These are phyloP conservation scores for Cryptosporidium sp. DNA, from an alignment of 169 alveolate species.

Conservation along the genomic window DNA sequence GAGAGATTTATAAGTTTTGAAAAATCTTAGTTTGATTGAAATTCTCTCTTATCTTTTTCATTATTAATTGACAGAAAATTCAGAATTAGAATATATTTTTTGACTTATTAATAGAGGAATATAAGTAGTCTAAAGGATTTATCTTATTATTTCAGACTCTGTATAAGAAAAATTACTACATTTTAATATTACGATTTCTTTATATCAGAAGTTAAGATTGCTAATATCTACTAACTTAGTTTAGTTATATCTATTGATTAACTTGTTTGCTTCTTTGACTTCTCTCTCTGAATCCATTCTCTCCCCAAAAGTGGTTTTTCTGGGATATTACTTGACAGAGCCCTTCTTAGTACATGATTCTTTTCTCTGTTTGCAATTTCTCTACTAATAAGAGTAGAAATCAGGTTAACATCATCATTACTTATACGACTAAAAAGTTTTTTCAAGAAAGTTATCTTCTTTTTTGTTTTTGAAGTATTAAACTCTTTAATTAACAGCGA, in stretches of 20 bases:
- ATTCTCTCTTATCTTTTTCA: not conserved
- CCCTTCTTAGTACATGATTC: not conserved
- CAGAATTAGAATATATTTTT: constrained; percentile 66
- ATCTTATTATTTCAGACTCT: not conserved
- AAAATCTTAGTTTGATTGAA: not conserved
- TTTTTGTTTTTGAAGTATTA: not conserved
- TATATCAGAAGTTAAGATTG: constrained; percentile 72
- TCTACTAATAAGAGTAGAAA: not conserved
- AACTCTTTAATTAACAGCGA: not conserved
- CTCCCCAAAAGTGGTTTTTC: constrained; percentile 54
- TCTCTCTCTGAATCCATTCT: constrained; percentile 9
- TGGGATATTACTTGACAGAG: constrained; percentile 6
- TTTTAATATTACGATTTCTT: constrained; percentile 65
- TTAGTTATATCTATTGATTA: constrained; percentile 67
- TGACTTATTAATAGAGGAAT: constrained; percentile 11
- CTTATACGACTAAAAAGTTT: not conserved
- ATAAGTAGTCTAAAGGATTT: constrained; percentile 26
- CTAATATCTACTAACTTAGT: constrained; percentile 75
- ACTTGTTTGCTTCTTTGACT: not conserved
- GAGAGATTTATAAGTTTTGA: constrained; percentile 13
- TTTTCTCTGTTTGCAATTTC: not conserved
- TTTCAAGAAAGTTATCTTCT: not conserved
- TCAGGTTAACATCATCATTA: not conserved
- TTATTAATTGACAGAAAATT: constrained; percentile 24
- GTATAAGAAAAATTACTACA: constrained; percentile 22